Percentiles rank a stretch among this genome's conserved stretches.
Conservation (phyloP, 768 basidiomycete genomes). For the Phanerodontia chrysosporium region DNA sequence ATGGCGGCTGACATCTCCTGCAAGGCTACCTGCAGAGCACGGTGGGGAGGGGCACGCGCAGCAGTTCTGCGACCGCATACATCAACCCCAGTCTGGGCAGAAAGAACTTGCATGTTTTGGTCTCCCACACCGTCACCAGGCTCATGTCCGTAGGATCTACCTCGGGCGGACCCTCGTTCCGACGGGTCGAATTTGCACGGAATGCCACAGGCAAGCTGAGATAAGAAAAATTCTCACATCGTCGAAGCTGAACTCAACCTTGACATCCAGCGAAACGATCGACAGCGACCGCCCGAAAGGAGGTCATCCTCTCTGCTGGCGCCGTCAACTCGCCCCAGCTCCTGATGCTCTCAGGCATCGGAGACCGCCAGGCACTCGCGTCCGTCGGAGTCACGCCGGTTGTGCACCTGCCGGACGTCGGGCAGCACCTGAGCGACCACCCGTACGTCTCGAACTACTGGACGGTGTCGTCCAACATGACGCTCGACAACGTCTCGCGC, state of each 20-base stretch:
- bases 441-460: conserved; percentile 5
- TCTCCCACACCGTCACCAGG: conserved; percentile 12
- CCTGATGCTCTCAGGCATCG: conserved; percentile 17
- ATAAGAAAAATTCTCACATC: not conserved
- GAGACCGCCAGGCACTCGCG: not conserved
- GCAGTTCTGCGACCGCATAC: conserved; percentile 18
- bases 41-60: conserved; percentile 16
- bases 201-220: not conserved
- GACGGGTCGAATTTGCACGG: conserved; percentile 8
- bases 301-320: conserved; percentile 22
- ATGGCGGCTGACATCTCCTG: too few relatives aligned
- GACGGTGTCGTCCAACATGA: conserved; percentile 1
- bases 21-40: conserved; percentile 16
- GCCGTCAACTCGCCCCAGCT: conserved; percentile 26
- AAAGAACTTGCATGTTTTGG: conserved; percentile 19
- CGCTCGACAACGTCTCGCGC: conserved; percentile 6
- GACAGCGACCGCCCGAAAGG: conserved; percentile 17
- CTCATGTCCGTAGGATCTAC: not conserved
- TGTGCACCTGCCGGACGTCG: conserved; percentile 27
- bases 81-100: conserved; percentile 12
- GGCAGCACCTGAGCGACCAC: conserved; percentile 17
- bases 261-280: not conserved
- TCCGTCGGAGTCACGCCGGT: conserved; percentile 21
- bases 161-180: not conserved
- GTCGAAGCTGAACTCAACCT: not conserved